Evolutionary conservation across 345 rosid species (phyloP), one percentile per base, ranked within the genome.

Genomic region (Syzygium aromaticum): DNA sequence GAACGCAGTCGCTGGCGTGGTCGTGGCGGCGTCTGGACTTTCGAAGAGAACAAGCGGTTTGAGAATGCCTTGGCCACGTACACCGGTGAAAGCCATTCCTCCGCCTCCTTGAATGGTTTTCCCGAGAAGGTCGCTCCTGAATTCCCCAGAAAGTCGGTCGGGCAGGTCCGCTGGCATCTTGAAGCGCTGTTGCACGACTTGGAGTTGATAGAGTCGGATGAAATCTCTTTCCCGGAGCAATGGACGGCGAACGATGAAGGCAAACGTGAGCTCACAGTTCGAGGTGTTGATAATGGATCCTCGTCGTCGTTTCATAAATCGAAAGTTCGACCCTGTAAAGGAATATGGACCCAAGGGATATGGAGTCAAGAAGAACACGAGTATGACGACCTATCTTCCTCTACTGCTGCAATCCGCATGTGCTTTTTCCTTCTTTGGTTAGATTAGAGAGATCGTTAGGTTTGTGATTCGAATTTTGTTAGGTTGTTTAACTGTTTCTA

Each of bases 1-100:
- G 59, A 54, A 3, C 5, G 11, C 8, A 10, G 8, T 8, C 27
- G 59, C 8, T 11, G 5, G 21, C 7, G 16, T 1, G 2, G 8
- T 30, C 1, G 25, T 13, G 0, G 7, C 13, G 25, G 49, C 14
- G 13, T 22, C 23, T 85, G 89, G 89, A 85, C 85, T 23, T 77
- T 56, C 2, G 82, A 85, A 43, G 89, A 88, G 84, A 85, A 85
- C 54, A 88, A 85, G 54, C 15, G 56, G 85, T 85, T 88, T 15
- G 87, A 88, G 67, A 43, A 73, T 22, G 78, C 78, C 21, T 25
- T 88, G 17, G 89, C 85, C 2, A 30, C 54, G 15, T 73, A 27
- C 23, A 38, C 0, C 11, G 2, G 6, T 7, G 87, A 49, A 12
- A 22, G 1, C 43, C 5, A 16, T 30, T 2, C 78, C 78, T 67